Conservation (phyloP, 164 flowering plant species). For the Pachysandra terminalis region DNA sequence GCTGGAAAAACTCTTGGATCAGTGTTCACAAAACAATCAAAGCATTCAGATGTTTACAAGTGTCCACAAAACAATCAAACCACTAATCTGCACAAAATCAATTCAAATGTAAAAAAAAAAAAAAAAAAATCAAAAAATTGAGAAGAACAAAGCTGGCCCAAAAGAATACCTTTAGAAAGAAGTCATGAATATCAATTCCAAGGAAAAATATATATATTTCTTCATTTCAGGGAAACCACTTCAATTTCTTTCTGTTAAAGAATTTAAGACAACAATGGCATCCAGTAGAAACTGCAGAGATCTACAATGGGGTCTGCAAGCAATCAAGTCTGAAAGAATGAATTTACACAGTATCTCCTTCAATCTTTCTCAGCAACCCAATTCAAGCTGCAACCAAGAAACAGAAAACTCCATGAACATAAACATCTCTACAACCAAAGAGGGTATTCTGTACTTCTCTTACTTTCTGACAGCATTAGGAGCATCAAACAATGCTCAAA, state of each 20-base stretch:
- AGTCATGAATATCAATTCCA: neutral
- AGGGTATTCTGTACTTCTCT: conserved; percentile 35
- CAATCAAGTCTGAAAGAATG: conserved; percentile 36
- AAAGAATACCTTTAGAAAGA: conserved; percentile 12
- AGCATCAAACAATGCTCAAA: conserved; percentile 23
- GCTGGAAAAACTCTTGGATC: too few species aligned
- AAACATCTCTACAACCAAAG: conserved; percentile 40
- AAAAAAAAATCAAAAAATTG: too few species aligned
- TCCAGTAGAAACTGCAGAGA: conserved; percentile 40
- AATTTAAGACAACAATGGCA: too few species aligned
- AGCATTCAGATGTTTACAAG: neutral
- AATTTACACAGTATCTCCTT: conserved; percentile 61
- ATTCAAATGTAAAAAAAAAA: too few species aligned
- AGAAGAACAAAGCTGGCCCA: neutral
- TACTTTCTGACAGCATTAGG: conserved; percentile 38
- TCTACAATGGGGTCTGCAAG: conserved; percentile 60
- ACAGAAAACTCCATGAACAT: conserved; percentile 65
- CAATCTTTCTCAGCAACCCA: conserved; percentile 52
- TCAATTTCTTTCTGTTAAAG: too few species aligned
- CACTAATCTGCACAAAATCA: neutral
- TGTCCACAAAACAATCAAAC: too few species aligned
- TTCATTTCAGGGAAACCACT: neutral
- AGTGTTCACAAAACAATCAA: too few species aligned
- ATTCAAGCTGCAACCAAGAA: conserved; percentile 58
- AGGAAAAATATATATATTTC: too few species aligned